Conservation (phyloP, 208 protist species). For the Phytomonas serpens region DNA sequence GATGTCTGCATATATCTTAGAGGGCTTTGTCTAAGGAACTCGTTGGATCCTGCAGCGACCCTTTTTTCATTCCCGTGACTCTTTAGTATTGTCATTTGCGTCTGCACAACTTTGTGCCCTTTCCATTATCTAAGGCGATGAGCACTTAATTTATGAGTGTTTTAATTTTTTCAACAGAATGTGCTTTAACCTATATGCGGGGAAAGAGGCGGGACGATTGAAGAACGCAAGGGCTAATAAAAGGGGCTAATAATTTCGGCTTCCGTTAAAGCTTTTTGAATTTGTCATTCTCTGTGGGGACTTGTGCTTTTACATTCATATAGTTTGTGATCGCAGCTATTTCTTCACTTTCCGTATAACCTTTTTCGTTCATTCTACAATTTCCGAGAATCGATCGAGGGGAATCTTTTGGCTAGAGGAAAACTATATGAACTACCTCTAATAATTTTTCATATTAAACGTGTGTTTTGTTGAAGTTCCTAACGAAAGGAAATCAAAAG, state of each 20-base stretch:
- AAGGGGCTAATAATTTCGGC: background rate
- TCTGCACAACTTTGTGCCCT: too few species aligned
- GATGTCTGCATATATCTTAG: background rate
- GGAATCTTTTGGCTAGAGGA: constrained; percentile 1
- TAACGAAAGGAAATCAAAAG: background rate
- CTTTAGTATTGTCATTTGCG: too few species aligned
- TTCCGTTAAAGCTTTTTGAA: background rate
- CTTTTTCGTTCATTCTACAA: constrained; percentile 6
- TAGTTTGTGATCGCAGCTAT: constrained; percentile 7
- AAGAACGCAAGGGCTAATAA: background rate
- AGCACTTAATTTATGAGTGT: background rate
- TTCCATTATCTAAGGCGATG: background rate
- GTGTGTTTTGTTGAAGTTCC: constrained; percentile 10
- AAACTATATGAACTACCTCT: background rate
- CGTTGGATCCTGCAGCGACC: background rate
- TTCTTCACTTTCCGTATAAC: constrained; percentile 9
- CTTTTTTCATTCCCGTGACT: too few species aligned
- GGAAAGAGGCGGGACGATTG: background rate
- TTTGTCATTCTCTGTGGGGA: background rate
- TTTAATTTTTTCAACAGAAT: background rate
- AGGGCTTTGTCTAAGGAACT: background rate
- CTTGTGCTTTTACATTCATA: background rate
- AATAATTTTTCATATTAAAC: constrained; percentile 8
- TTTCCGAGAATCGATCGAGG: constrained; percentile 8
- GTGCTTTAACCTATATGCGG: background rate